phyloP scores from a whole-genome alignment of 495 filamentous ascomycete species.

The Penicillium psychrofluorescens region DNA sequence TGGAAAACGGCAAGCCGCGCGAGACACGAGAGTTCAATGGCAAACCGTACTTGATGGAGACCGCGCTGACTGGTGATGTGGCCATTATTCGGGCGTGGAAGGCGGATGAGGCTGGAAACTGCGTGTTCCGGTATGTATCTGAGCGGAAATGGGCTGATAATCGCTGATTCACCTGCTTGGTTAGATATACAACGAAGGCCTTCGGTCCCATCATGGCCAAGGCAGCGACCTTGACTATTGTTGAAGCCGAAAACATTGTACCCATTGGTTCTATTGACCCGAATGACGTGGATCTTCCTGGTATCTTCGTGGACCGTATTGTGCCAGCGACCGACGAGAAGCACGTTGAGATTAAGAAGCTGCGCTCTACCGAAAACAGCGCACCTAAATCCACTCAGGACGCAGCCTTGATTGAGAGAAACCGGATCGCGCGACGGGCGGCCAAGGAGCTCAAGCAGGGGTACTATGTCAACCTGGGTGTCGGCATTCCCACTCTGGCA shows the following conservation, averaged over 20 bases:
- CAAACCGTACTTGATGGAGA: constrained; percentile 79
- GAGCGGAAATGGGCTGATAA: too few relatives aligned
- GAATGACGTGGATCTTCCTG: constrained; percentile 74
- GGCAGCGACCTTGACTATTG: constrained; percentile 79
- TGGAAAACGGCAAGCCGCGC: constrained; percentile 62
- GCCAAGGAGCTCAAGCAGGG: constrained; percentile 93
- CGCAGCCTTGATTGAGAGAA: constrained; percentile 60
- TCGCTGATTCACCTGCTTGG: background rate
- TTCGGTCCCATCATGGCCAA: constrained; percentile 89
- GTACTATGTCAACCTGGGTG: constrained; percentile 84
- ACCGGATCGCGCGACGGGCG: constrained; percentile 73
- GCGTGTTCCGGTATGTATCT: constrained; percentile 65
- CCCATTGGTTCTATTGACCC: constrained; percentile 73
- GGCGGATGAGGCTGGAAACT: constrained; percentile 81
- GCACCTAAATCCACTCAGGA: constrained; percentile 49
- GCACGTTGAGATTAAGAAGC: constrained; percentile 75
- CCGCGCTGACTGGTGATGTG: constrained; percentile 76
- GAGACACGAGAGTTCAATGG: constrained; percentile 82
- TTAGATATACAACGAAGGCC: constrained; percentile 41
- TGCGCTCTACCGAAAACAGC: constrained; percentile 48
- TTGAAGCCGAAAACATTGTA: constrained; percentile 89
- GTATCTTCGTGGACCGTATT: constrained; percentile 83
- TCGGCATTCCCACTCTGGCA: constrained; percentile 75
- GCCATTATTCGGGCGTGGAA: constrained; percentile 86
- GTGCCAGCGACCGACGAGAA: constrained; percentile 70